Evolutionary conservation across 1,284 basidiomycete species (phyloP), one percentile per base, ranked within the genome.

Genomic region (Trichosporon inkin): DNA sequence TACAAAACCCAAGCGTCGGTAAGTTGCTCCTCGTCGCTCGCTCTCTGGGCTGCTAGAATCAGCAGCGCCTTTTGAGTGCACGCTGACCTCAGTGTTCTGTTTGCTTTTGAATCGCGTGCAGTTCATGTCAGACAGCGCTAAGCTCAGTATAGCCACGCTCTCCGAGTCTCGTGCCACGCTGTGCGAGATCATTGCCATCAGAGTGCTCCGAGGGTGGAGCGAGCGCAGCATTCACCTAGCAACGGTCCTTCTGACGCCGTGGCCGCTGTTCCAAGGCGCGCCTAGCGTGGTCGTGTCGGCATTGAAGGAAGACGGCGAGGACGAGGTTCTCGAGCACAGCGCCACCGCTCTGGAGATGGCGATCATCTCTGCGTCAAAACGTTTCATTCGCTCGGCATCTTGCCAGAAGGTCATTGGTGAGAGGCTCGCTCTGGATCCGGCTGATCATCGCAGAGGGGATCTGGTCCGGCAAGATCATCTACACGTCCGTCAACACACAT

Each of bases 291-390:
- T 88, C 3, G 70, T 92, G 37, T 77, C 82, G 17, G 82, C 84
- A 56, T 87, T 86, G 2, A 82, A 84, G 60, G 84, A 87, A 62
- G 87, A 92, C 54, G 81, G 71, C 7, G 79, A 86, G 60, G 88
- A 89, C 39, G 78, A 80, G 67, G 74, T 89, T 32, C 85, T 91
- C 60, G 87, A 90, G 41, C 80, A 87, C 55, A 86, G 90, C 2
- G 92, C 92, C 1, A 94, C 91, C 68, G 91, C 90, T 1, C 87
- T 94, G 52, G 92, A 95, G 74, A 85, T 95, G 82, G 92, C 92
- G 1, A 92, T 95, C 62, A 81, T 94, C 32, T 85, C 88, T 62
- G 86, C 85, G 68, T 86, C 90, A 13, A 92, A 90, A 71, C 80
- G 85, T 22, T 94, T 94, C 76, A 92, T 93, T 71, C 89, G 92